Evolutionary conservation across 768 basidiomycete genomes (phyloP).

Genomic region (Phaeotremella skinneri): DNA sequence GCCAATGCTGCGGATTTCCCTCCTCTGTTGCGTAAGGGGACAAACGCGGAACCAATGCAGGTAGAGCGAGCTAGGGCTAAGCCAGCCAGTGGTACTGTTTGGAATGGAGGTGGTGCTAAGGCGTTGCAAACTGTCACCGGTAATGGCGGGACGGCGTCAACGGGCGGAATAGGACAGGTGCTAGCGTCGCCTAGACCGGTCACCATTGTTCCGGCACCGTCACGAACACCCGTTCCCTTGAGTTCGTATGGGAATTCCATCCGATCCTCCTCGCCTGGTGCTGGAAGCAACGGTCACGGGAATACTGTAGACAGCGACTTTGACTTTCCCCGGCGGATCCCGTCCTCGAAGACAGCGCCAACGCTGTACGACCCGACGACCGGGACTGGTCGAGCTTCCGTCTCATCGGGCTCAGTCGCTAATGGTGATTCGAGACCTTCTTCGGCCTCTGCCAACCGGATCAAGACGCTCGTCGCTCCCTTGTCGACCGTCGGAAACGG

Average conservation of each 20-base stretch:
- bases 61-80: slow-evolving; percentile 28
- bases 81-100: slow-evolving; percentile 22
- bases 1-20: slow-evolving; percentile 33
- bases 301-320: slow-evolving; percentile 10
- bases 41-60: slow-evolving; percentile 38
- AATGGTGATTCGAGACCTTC: slow-evolving; percentile 11
- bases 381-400: background rate
- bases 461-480: slow-evolving; percentile 2
- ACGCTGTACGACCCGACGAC: slow-evolving; percentile 35
- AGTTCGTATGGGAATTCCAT: background rate
- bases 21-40: slow-evolving; percentile 28
- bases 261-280: background rate
- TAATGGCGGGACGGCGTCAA: slow-evolving; percentile 1
- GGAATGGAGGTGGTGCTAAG: slow-evolving; percentile 27
- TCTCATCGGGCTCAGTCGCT: background rate
- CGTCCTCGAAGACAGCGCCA: slow-evolving; percentile 6
- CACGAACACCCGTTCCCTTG: slow-evolving; percentile 2
- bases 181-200: slow-evolving; percentile 7
- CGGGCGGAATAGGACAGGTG: background rate
- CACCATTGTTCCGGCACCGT: slow-evolving; percentile 15
- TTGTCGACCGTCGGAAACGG: background rate
- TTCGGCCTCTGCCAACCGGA: slow-evolving; percentile 17
- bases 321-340: slow-evolving; percentile 29
- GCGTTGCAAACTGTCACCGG: background rate
- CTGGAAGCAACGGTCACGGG: background rate